phyloP scores from a whole-genome alignment of 2,329 filamentous ascomycete species.

The Fusarium protoensiforme region DNA sequence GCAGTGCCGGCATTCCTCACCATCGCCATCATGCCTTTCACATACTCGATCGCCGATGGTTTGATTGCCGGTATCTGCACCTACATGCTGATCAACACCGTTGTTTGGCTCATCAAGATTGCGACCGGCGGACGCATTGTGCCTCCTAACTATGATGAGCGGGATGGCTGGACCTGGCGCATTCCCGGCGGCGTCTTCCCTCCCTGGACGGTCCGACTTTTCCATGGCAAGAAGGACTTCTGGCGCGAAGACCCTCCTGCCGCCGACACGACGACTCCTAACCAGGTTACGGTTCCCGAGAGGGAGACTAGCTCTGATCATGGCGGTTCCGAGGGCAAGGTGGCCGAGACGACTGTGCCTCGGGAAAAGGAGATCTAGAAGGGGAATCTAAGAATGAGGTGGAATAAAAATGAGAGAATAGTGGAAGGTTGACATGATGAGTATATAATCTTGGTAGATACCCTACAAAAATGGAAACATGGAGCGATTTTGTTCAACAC shows the following conservation, averaged over 20 bases:
- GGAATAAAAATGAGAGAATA: background rate
- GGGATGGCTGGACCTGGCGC: conserved; percentile 84
- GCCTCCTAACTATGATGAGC: conserved; percentile 79
- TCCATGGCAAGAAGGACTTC: conserved; percentile 77
- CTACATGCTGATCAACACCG: conserved; percentile 80
- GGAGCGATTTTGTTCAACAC: background rate
- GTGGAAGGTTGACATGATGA: conserved; percentile 19
- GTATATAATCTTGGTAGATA: conserved; percentile 15
- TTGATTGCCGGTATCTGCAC: conserved; percentile 83
- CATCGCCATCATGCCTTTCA: conserved; percentile 88
- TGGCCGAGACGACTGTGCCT: conserved; percentile 27
- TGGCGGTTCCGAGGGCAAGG: conserved; percentile 39
- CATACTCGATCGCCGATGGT: conserved; percentile 88
- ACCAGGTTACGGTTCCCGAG: conserved; percentile 22
- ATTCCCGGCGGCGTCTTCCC: conserved; percentile 80
- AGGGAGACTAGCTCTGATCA: conserved; percentile 38
- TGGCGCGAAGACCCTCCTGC: conserved; percentile 62
- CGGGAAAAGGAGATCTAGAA: conserved; percentile 32
- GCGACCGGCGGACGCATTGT: conserved; percentile 75
- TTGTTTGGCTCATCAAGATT: conserved; percentile 76
- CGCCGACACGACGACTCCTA: conserved; percentile 27
- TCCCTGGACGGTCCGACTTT: conserved; percentile 75
- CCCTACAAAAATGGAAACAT: conserved; percentile 9
- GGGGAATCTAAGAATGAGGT: background rate
- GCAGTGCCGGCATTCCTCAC: conserved; percentile 87